Evolutionary conservation across 129 eudicot genomes (phyloP).

Genomic region (Ambrosia trifida): DNA sequence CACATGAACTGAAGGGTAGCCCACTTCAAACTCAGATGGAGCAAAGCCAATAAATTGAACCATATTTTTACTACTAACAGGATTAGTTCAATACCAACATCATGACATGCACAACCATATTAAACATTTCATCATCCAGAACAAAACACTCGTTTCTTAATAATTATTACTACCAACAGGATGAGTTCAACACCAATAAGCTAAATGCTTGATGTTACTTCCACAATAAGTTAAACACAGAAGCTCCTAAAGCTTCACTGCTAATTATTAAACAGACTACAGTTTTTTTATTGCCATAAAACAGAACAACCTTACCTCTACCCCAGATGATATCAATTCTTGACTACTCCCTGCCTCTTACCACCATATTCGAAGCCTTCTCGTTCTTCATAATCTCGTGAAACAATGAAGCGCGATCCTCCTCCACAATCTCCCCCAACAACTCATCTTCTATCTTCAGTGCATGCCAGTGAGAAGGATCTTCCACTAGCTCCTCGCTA

Average conservation of each 20-base stretch:
- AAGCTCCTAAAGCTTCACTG: slow-evolving; percentile 4
- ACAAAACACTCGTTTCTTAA: slow-evolving; percentile 4
- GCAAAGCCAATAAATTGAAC: too few species aligned
- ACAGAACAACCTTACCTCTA: not conserved
- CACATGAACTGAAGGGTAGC: too few species aligned
- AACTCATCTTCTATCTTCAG: slow-evolving; percentile 90
- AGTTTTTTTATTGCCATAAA: slow-evolving; percentile 13
- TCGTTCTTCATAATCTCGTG: slow-evolving; percentile 94
- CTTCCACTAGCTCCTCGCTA: slow-evolving; percentile 91
- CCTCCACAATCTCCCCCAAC: slow-evolving; percentile 90
- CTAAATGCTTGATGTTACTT: slow-evolving; percentile 16
- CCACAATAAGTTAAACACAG: slow-evolving; percentile 25
- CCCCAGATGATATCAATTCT: not conserved
- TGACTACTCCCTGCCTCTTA: slow-evolving; percentile 46
- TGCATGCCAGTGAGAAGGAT: slow-evolving; percentile 96
- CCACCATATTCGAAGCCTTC: slow-evolving; percentile 80
- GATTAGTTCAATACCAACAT: slow-evolving; percentile 15
- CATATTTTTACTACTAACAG: not conserved
- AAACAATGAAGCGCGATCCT: slow-evolving; percentile 85
- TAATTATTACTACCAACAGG: not conserved
- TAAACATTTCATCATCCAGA: not conserved
- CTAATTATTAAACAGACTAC: not conserved
- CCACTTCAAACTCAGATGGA: too few species aligned
- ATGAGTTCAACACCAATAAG: slow-evolving; percentile 17
- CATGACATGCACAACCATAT: too few species aligned